A percentile compares a stretch with the other conserved stretches of the same genome.
These are phyloP conservation scores for Rhynchospora pubera DNA, from an alignment of 176 grass and related monocot genomes.

Conservation along the genomic window DNA sequence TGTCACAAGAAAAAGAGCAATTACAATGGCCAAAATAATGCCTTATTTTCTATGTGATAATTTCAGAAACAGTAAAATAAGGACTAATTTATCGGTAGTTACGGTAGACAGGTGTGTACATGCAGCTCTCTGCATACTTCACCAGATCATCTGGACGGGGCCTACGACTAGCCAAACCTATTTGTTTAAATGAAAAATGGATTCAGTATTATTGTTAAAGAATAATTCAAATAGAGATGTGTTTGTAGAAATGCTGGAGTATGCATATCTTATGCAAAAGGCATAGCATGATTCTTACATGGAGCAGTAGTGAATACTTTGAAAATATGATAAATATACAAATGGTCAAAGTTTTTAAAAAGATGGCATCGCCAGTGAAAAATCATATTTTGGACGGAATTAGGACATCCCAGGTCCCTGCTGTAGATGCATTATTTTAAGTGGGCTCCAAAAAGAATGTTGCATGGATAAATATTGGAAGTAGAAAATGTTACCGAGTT, in stretches of 20 bases:
- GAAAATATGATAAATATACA: not conserved
- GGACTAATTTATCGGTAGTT: constrained; percentile 40
- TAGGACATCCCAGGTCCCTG: not conserved
- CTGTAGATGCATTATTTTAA: not conserved
- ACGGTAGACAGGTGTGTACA: constrained; percentile 81
- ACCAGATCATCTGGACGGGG: constrained; percentile 71
- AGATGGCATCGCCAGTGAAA: too few relatives aligned
- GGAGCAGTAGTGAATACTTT: not conserved
- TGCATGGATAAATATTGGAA: not conserved
- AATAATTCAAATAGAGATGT: not conserved
- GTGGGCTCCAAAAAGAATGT: not conserved
- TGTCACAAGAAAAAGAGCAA: not conserved
- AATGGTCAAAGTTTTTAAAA: not conserved
- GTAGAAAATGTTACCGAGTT: constrained; percentile 38
- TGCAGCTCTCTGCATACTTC: constrained; percentile 88
- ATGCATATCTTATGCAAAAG: not conserved
- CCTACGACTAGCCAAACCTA: constrained; percentile 64
- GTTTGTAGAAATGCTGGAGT: not conserved
- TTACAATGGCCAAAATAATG: not conserved
- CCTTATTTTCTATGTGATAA: constrained; percentile 7
- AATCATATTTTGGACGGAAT: not conserved
- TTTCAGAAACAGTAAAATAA: not conserved
- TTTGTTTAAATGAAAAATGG: not conserved
- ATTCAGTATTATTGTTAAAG: not conserved
- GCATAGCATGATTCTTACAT: too few relatives aligned